Evolutionary conservation across 306 rosid genomes (phyloP), one percentile per base, ranked within the genome.

Genomic region (Geum urbanum): DNA sequence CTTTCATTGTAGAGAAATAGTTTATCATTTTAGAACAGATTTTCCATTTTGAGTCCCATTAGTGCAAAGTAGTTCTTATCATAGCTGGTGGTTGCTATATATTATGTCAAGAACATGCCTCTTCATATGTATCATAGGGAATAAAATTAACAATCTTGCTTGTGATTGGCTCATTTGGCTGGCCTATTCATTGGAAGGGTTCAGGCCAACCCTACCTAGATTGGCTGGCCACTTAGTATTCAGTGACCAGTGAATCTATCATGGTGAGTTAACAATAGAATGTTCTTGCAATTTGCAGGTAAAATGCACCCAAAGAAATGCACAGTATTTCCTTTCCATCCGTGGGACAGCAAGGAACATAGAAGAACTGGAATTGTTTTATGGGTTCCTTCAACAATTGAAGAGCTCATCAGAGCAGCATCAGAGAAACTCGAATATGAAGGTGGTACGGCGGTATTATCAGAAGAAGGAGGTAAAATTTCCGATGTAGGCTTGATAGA

Each of bases 391-490:
- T 80, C 37, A 53, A 73, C 89, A 32, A 82, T 88, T 19, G 85
- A 86, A 83, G 92, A 89, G 77, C 89, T 94, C 66, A 79, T 91
- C 56, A 52, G 63, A 63, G 46, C 66, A 43, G 87, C 96, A 14
- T 51, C 88, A 66, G 85, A 88, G 44, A 78, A 87, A 39, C 82
- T 83, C 49, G 79, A 76, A 60, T 12, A 77, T 74, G 62, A 81
- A 72, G 73, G 73, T 4, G 77, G 66, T 60, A 69, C 74, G 54
- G 83, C 74, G 73, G 73, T 94, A 75, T 78, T 94, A 80, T 77
- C 99, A 22, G 97, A 91, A 84, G 97, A 94, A 55, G 95, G 74
- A 50, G 99, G 99, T 75, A 87, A 88, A 87, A 87, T 94, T 83
- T 80, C 73, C 52, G 95, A 94, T 56, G 81, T 82, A 8, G 67